Base-by-base conservation (phyloP, 2,329 filamentous ascomycete genomes). In the Leptographium radiaticola region DNA sequence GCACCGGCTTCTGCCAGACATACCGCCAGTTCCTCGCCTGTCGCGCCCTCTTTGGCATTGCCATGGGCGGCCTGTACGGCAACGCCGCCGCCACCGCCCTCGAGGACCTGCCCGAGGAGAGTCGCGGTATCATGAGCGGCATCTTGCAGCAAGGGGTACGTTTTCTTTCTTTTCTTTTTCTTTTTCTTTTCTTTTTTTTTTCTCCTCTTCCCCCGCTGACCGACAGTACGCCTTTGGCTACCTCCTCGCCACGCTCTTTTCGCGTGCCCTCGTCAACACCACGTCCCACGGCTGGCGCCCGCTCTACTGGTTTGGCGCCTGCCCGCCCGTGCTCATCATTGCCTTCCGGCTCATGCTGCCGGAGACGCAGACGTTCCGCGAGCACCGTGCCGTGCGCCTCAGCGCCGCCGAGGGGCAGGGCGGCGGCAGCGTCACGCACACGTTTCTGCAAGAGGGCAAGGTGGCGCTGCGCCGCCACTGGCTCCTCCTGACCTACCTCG, bases 31-130 rank as follows among this genome's bases (percentile, higher is more conserved):
- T 90, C 66, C 70, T 89, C n/a, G 85, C 80, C 10, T 84, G 89
- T 1, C 75, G 86, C 51, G 79, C 80, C 57, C 68, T 89, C 13
- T 89, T 89, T 61, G 86, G 86, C 20, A 71, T 89, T 13, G 87
- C 87, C 67, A 89, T 89, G 86, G 86, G 86, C 40, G 86, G 86
- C 60, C 81, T 89, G 13, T 89, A 88, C 66, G 86, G 86, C 39
- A 87, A 88, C 62, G 84, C 85, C 39, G 83, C 87, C 46, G 84
- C 84, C 49, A 89, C 87, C 80, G 84, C 85, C 0, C 72, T 89
- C 10, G 86, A 89, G 64, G 62, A 61, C 58, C 76, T 75, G 54
- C 67, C 71, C 48, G 56, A 62, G 13, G 80, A 86, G 54, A 83
- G 86, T 9, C 77, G 87, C 65, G 88, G 88, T 60, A 72, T 93